Evolutionary conservation across 306 rosid genomes (phyloP), one percentile per base, ranked within the genome.

Genomic region (Castanea crenata): DNA sequence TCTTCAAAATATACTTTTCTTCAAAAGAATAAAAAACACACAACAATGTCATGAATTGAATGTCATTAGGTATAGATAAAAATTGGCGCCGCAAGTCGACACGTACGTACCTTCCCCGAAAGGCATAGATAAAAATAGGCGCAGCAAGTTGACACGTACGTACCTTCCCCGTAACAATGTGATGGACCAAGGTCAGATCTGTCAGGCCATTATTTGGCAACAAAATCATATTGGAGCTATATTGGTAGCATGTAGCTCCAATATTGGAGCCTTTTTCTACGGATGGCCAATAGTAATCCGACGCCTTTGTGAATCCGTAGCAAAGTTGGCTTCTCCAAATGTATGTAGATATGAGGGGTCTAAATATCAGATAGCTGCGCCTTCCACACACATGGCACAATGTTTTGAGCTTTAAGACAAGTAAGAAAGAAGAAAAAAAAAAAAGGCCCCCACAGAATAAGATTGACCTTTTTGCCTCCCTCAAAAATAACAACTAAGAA

Each of bases 391-490:
- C 19, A 63, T 63, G 12, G 64, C 0, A 58, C 3, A 58, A 58
- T 20, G 23, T 21, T 21, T 21, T 58, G 13, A 49, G 4, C 14
- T 49, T 49, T 41, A 41, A 41, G 46, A 8, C 46, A 41, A 41
- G 46, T 3, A 41, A 41, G 46, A 8, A 41, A 41, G 46, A 41
- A 21, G 21, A 21, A 21, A 41, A 41, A 29, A 2, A 35, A 49
- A 8, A 44, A 49, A 10, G 14, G 54, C 16, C 54, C 16, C 54
- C 16, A 49, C 25, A 21, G 55, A 54, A 35, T 71, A 69, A 78
- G 15, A 61, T 29, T 62, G 18, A 70, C 44, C 80, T 81, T 81
- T 77, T 34, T 81, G 84, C 83, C 84, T 84, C 84, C 85, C 49
- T 78, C 87, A 52, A 20, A 14, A 62, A 27, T 71, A 72, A 82